Evolutionary conservation across 768 basidiomycete species (phyloP), one percentile per base, ranked within the genome.

Genomic region (Termitomyces titanicus): DNA sequence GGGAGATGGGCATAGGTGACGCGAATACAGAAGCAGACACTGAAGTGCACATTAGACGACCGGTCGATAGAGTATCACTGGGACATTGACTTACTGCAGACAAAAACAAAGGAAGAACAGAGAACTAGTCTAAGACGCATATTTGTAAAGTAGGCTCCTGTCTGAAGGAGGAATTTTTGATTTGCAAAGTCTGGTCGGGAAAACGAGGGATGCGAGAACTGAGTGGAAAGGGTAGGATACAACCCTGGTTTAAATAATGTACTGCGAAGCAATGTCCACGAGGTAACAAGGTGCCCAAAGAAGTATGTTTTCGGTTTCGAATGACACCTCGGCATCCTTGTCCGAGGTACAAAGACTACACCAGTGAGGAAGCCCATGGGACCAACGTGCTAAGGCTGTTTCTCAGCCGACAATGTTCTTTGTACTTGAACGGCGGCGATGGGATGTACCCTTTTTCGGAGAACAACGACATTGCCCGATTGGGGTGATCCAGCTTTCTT

Each of bases 81-180:
- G 34, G 31, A 38, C 24, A 24, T 43, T 5, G 42, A 49, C 63
- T 62, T 54, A 64, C 61, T 55, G 59, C 46, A 64, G 25, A 49
- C 44, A 27, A 62, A 46, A 33, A 55, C 38, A n/a, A 55, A 15
- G 24, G 55, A 52, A 24, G 55, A 52, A 51, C 50, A 55, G 18
- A 55, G 44, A 13, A 55, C 17, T 5, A 52, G 33, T 37, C 45
- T 46, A 31, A 40, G 8, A 18, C 49, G 56, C 61, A 63, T 62
- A 53, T 54, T 37, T 17, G 49, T 24, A n/a, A 29, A 10, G 25
- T 17, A 15, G 11, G 20, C 40, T 13, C 54, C 51, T 39, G 25
- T 11, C 31, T 20, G 42, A 37, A 53, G 25, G 20, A 37, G 5
- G 39, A 7, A 20, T n/a, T 10, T 48, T 37, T 45, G 9, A 3